Conservation (phyloP, 1,284 basidiomycete species). For the Cystobasidium pallidum region DNA sequence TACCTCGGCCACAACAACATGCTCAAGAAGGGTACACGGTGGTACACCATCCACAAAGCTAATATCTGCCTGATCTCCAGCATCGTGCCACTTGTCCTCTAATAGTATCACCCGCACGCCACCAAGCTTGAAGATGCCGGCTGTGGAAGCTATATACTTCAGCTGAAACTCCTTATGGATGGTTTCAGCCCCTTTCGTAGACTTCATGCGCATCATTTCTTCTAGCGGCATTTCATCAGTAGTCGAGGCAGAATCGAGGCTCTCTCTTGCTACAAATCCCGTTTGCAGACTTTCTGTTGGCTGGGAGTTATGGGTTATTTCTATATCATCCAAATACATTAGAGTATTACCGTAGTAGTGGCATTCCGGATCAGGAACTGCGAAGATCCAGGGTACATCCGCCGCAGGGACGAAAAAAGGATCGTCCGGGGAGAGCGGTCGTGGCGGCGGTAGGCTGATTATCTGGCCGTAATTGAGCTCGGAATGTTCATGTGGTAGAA, state of each 20-base stretch:
- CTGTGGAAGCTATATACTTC: conserved; percentile 18
- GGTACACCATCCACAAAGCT: neutral
- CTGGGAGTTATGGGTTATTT: neutral
- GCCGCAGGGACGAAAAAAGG: conserved; percentile 18
- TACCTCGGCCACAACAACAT: conserved; percentile 31
- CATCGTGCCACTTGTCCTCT: conserved; percentile 15
- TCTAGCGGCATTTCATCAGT: conserved; percentile 28
- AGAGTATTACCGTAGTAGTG: neutral
- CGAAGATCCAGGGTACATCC: neutral
- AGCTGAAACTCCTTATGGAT: neutral
- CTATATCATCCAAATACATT: neutral
- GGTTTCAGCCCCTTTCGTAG: neutral
- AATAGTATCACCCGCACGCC: conserved; percentile 33
- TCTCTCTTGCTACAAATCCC: neutral
- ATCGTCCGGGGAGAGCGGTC: conserved; percentile 13
- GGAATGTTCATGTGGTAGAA: neutral
- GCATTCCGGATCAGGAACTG: neutral
- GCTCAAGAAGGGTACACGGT: conserved; percentile 24
- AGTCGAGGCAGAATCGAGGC: conserved; percentile 20
- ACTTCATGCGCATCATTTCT: conserved; percentile 26
- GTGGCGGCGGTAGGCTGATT: conserved; percentile 17
- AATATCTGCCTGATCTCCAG: neutral
- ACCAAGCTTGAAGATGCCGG: conserved; percentile 25
- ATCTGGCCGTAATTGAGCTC: neutral
- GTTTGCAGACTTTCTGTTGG: neutral